phyloP scores from a whole-genome alignment of 225 moss, liverwort and hornwort genomes.

The Physcomitrium patens region DNA sequence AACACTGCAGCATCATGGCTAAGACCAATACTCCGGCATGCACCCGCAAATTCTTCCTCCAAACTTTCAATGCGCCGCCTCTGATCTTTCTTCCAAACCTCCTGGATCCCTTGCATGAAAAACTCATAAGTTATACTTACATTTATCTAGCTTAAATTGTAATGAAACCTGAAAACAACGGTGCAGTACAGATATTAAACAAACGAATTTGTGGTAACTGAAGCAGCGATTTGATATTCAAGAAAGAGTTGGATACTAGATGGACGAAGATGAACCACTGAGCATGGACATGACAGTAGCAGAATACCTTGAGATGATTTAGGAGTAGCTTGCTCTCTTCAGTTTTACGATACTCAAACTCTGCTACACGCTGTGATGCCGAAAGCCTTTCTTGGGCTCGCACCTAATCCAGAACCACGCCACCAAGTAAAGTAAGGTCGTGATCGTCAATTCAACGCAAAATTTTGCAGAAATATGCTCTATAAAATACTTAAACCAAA shows the following conservation, averaged over 20 bases:
- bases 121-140: conserved; percentile 30
- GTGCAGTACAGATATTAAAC: conserved; percentile 16
- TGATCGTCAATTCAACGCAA: too few relatives aligned
- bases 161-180: conserved; percentile 23
- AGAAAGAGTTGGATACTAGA: conserved; percentile 21
- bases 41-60: conserved; percentile 64
- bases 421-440: conserved; percentile 3
- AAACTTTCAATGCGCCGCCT: conserved; percentile 69
- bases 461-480: too few relatives aligned
- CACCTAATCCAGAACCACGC: conserved; percentile 54
- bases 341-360: conserved; percentile 78
- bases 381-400: conserved; percentile 93
- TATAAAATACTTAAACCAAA: too few relatives aligned
- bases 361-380: conserved; percentile 75
- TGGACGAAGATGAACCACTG: conserved; percentile 8
- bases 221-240: neutral
- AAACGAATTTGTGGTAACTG: too few relatives aligned
- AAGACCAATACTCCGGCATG: conserved; percentile 79
- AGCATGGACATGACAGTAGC: conserved; percentile 5
- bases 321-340: conserved; percentile 74
- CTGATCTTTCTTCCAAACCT: conserved; percentile 87
- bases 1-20: conserved; percentile 81
- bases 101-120: conserved; percentile 49
- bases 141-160: conserved; percentile 6
- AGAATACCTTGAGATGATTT: conserved; percentile 70